Percentiles rank a stretch among this genome's conserved stretches.
Evolutionary conservation across 2,329 filamentous ascomycete species (phyloP).

Genomic region (Fusarium lyarnte): DNA sequence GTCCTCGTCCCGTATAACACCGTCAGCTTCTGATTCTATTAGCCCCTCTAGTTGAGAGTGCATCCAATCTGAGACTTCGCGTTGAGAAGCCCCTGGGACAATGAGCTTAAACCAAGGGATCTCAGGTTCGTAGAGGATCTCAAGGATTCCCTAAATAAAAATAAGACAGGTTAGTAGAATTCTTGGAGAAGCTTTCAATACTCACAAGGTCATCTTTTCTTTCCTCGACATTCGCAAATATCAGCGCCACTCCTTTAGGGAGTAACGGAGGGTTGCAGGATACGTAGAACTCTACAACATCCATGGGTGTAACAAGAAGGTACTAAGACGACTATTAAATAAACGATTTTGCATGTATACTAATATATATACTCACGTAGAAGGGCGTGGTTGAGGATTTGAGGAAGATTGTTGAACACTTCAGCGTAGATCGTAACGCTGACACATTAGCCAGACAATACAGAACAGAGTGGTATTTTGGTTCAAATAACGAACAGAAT

Average conservation of each 20-base stretch:
- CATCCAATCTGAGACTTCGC: slow-evolving; percentile 30
- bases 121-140: slow-evolving; percentile 51
- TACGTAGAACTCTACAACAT: slow-evolving; percentile 47
- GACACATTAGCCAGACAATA: neutral
- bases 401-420: neutral
- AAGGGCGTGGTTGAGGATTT: neutral
- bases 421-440: neutral
- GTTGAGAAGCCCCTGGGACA: neutral
- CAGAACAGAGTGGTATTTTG: neutral
- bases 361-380: neutral
- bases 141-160: slow-evolving; percentile 29
- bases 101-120: slow-evolving; percentile 50
- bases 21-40: slow-evolving; percentile 28
- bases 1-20: slow-evolving; percentile 7
- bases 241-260: slow-evolving; percentile 42
- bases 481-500: neutral
- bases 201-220: slow-evolving; percentile 19
- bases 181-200: neutral
- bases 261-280: slow-evolving; percentile 49
- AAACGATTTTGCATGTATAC: neutral
- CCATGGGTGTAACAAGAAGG: slow-evolving; percentile 10
- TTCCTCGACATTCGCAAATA: slow-evolving; percentile 30
- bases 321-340: neutral
- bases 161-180: neutral
- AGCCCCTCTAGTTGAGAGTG: slow-evolving; percentile 32